Conservation (phyloP, 148 eudicot genomes). For the Spergularia bocconei region DNA sequence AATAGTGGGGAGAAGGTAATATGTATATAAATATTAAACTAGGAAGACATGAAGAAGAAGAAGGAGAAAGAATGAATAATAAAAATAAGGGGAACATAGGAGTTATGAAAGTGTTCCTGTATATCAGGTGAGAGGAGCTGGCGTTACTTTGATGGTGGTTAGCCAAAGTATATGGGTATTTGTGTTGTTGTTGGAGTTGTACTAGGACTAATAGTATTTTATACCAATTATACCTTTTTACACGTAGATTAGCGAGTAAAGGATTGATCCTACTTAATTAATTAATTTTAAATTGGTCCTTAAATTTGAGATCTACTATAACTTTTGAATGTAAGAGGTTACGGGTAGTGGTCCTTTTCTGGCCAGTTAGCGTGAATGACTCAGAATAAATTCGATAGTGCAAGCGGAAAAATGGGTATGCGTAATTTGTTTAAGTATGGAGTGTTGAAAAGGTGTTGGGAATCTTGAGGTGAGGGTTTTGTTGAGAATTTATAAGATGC, state of each 20-base stretch:
- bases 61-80: neutral
- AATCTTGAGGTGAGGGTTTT: slow-evolving; percentile 17
- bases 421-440: no score
- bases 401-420: no score
- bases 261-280: no score
- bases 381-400: no score
- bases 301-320: no score
- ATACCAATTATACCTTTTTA: no score
- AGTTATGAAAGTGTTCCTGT: slow-evolving; percentile 25
- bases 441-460: slow-evolving; percentile 13
- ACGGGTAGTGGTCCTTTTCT: no score
- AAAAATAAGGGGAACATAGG: neutral
- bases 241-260: no score
- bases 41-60: neutral
- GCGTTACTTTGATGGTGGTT: slow-evolving; percentile 17
- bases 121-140: slow-evolving; percentile 23
- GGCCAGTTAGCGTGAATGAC: no score
- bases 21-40: neutral
- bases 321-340: no score
- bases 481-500: neutral
- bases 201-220: neutral
- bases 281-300: no score
- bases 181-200: neutral
- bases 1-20: neutral
- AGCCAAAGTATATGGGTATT: neutral